Evolutionary conservation across 805 yeast species (phyloP).

Genomic region (Metschnikowia colocasiae): DNA sequence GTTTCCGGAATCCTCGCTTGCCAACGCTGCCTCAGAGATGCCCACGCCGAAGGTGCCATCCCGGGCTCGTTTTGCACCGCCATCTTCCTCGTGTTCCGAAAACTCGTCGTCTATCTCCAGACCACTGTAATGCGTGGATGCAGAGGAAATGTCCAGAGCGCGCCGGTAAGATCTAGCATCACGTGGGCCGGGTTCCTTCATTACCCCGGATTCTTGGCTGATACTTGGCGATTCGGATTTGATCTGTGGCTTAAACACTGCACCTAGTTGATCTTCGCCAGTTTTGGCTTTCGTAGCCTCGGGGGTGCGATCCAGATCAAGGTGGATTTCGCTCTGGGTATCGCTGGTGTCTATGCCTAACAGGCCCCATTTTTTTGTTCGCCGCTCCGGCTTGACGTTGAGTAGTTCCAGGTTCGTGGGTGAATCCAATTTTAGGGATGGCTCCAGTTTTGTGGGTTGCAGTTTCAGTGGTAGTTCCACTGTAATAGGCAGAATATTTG

Average conservation of each 20-base stretch:
- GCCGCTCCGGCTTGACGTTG: not conserved
- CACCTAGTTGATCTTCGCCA: no score
- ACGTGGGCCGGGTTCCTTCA: not conserved
- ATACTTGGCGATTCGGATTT: not conserved
- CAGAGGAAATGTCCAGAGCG: slow-evolving; percentile 1
- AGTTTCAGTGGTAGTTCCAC: no score
- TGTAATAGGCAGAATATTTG: no score
- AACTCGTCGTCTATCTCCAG: not conserved
- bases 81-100: not conserved
- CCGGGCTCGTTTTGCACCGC: not conserved
- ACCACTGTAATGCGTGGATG: not conserved
- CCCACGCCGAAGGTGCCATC: no score
- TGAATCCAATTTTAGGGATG: no score
- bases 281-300: no score
- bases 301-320: not conserved
- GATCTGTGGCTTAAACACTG: no score
- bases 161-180: not conserved
- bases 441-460: no score
- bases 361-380: not conserved
- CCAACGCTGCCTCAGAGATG: not conserved
- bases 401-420: no score
- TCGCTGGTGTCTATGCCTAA: not conserved
- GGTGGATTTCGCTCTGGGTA: not conserved
- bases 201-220: not conserved
- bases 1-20: slow-evolving; percentile 8